A percentile compares a stretch with the other conserved stretches of the same genome.
Evolutionary conservation across 495 filamentous ascomycete genomes (phyloP).

Genomic region (Clavariopsis aquatica): DNA sequence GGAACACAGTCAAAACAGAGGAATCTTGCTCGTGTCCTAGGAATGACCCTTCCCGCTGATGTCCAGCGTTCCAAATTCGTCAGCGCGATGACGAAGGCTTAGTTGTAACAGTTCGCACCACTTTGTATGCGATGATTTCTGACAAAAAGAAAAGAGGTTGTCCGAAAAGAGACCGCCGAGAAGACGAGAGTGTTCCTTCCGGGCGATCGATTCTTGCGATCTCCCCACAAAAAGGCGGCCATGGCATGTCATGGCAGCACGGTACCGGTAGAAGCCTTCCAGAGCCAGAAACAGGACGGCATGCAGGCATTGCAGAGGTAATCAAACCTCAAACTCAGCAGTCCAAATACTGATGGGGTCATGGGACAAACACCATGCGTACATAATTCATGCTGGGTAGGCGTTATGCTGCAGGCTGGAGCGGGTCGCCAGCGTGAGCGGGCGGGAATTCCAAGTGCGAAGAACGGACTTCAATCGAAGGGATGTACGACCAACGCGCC

Average conservation of each 20-base stretch:
- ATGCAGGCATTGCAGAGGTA: slow-evolving; percentile 27
- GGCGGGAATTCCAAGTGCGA: not conserved
- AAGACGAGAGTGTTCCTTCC: not conserved
- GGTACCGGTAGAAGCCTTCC: not conserved
- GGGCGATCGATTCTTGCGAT: not conserved
- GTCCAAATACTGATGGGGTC: slow-evolving; percentile 1
- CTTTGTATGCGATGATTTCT: no score
- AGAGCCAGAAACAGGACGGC: not conserved
- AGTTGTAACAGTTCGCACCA: no score
- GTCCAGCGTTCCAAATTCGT: not conserved
- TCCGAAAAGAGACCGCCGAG: not conserved
- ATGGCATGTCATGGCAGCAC: not conserved
- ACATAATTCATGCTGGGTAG: slow-evolving; percentile 20
- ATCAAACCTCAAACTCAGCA: slow-evolving; percentile 36
- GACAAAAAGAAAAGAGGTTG: not conserved
- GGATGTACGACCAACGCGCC: not conserved
- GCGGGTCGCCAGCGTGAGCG: not conserved
- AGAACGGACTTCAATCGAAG: not conserved
- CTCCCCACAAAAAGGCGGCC: not conserved
- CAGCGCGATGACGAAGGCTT: not conserved
- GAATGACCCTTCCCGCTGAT: not conserved
- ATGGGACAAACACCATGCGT: not conserved
- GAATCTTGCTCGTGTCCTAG: not conserved
- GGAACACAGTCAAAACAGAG: not conserved
- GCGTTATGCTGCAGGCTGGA: slow-evolving; percentile 1